Conservation (phyloP, 2,329 filamentous ascomycete genomes). For the Pseudopyricularia javanii region DNA sequence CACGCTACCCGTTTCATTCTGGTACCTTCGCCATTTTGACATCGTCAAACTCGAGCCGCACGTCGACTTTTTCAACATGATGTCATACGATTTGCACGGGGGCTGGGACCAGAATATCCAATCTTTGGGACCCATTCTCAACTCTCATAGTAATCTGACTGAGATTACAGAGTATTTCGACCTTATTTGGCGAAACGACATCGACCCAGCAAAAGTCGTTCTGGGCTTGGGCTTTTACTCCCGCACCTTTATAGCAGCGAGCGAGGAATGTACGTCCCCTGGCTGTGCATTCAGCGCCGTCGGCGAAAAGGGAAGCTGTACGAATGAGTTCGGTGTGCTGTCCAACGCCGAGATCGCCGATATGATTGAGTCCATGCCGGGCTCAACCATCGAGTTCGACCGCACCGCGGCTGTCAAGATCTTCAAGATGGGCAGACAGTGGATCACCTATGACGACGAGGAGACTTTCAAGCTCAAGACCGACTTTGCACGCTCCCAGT, state of each 20-base stretch:
- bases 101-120: slow-evolving; percentile 18
- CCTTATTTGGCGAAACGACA: slow-evolving; percentile 31
- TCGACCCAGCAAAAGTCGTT: slow-evolving; percentile 26
- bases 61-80: slow-evolving; percentile 9
- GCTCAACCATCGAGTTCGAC: slow-evolving; percentile 11
- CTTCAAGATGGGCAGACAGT: slow-evolving; percentile 20
- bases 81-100: slow-evolving; percentile 26
- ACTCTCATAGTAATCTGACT: slow-evolving; percentile 32
- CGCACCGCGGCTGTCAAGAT: slow-evolving; percentile 17
- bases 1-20: slow-evolving; percentile 7
- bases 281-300: slow-evolving; percentile 17
- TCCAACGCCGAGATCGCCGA: slow-evolving; percentile 18
- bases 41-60: slow-evolving; percentile 8
- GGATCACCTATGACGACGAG: slow-evolving; percentile 23
- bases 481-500: slow-evolving; percentile 15
- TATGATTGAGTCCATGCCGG: slow-evolving; percentile 11
- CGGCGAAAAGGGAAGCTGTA: slow-evolving; percentile 15
- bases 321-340: slow-evolving; percentile 15
- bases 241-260: slow-evolving; percentile 12
- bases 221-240: slow-evolving; percentile 33
- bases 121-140: slow-evolving; percentile 15
- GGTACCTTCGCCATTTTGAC: slow-evolving; percentile 10
- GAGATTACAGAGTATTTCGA: slow-evolving; percentile 27
- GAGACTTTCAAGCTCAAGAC: slow-evolving; percentile 19
- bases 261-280: slow-evolving; percentile 13